Conservation (phyloP, 257 asterid genomes). For the Solanum raphanifolium region DNA sequence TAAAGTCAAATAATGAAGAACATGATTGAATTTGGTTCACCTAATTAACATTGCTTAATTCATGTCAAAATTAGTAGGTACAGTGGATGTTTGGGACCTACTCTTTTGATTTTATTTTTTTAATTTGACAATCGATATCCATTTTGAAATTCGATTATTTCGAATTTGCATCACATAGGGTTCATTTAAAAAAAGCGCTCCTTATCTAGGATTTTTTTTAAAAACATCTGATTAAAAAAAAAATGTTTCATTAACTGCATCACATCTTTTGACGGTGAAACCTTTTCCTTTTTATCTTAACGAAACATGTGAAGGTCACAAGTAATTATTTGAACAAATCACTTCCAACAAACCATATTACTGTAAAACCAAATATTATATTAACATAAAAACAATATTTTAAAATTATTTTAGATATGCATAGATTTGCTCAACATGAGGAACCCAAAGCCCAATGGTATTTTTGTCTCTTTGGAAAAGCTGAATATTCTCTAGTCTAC, state of each 20-base stretch:
- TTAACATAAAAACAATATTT: neutral
- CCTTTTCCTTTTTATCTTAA: neutral
- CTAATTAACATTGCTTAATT: neutral
- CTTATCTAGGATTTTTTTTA: too few relatives aligned
- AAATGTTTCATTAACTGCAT: too few relatives aligned
- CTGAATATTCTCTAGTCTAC: slow-evolving; percentile 77
- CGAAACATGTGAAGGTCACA: neutral
- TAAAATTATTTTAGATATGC: slow-evolving; percentile 5
- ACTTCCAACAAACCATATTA: neutral
- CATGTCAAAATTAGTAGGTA: neutral
- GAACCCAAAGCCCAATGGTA: slow-evolving; percentile 45
- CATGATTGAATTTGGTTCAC: neutral
- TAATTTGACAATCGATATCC: too few relatives aligned
- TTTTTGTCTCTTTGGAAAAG: slow-evolving; percentile 84
- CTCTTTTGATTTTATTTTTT: too few relatives aligned
- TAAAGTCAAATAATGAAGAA: neutral
- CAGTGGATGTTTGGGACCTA: neutral
- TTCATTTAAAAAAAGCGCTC: fast-evolving
- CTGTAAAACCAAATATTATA: neutral
- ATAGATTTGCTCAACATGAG: slow-evolving; percentile 34
- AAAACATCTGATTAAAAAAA: too few relatives aligned
- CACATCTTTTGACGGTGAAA: too few relatives aligned
- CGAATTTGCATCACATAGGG: too few relatives aligned
- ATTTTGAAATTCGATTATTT: too few relatives aligned
- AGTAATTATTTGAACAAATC: neutral